A percentile compares a stretch with the other conserved stretches of the same genome.
phyloP scores from a whole-genome alignment of 768 basidiomycete species.

The Leccinum arenicola region DNA sequence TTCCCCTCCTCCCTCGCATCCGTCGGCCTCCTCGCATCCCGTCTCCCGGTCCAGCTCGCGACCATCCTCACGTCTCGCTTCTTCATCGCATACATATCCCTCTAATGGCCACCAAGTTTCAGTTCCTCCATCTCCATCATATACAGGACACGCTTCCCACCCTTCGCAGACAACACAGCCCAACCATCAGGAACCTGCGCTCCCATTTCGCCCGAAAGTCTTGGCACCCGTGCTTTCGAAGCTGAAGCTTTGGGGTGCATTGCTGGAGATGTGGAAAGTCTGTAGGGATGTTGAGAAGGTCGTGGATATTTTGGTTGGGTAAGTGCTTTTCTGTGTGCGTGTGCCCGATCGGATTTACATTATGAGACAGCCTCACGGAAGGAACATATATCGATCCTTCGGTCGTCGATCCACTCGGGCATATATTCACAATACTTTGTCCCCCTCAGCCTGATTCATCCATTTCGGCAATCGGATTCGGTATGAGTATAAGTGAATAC shows the following conservation, averaged over 20 bases:
- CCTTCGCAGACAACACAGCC: conserved; percentile 6
- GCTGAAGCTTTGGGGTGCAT: conserved; percentile 22
- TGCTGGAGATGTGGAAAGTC: conserved; percentile 29
- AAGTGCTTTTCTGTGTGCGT: conserved; percentile 3
- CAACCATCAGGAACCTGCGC: not conserved
- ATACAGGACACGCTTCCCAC: conserved; percentile 9
- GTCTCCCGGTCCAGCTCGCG: conserved; percentile 21
- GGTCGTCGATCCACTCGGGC: conserved; percentile 25
- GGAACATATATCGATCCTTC: conserved; percentile 24
- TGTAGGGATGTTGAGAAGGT: conserved; percentile 19
- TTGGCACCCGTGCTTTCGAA: conserved; percentile 20
- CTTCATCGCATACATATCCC: conserved; percentile 9
- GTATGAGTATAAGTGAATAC: conserved; percentile 16
- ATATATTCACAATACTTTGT: conserved; percentile 28
- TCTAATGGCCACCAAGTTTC: conserved; percentile 7
- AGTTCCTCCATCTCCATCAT: conserved; percentile 6
- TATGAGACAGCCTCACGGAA: conserved; percentile 22
- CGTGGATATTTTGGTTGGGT: conserved; percentile 26
- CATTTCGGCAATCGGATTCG: not conserved
- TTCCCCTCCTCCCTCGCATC: conserved; percentile 1
- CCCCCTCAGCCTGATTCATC: conserved; percentile 10
- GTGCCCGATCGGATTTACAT: not conserved
- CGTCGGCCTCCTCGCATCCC: conserved; percentile 14
- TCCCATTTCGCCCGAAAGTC: conserved; percentile 18
- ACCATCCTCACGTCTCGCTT: conserved; percentile 23